Conservation (phyloP, 1,284 basidiomycete species). For the Fomitopsis schrenkii region DNA sequence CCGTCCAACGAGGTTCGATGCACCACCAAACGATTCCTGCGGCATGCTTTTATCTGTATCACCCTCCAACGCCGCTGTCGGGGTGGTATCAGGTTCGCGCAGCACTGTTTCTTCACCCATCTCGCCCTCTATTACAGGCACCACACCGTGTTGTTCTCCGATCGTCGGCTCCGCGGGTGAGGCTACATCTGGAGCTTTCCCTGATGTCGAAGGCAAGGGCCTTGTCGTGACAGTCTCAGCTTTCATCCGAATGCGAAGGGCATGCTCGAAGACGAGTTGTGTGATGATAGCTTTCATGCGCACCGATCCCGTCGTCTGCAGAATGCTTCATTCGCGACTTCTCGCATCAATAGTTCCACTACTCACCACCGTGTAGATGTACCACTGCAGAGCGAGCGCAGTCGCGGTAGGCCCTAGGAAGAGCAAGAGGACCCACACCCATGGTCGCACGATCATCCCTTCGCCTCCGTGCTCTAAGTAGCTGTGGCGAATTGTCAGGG, state of each 20-base stretch:
- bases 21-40: constrained; percentile 17
- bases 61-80: background rate
- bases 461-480: constrained; percentile 41
- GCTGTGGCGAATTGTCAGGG: constrained; percentile 8
- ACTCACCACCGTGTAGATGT: constrained; percentile 24
- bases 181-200: constrained; percentile 23
- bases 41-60: constrained; percentile 5
- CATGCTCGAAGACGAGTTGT: constrained; percentile 54
- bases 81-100: constrained; percentile 12
- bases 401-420: constrained; percentile 51
- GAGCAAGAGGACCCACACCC: constrained; percentile 62
- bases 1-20: constrained; percentile 34
- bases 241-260: constrained; percentile 52
- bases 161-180: constrained; percentile 12
- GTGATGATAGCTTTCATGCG: constrained; percentile 48
- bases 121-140: background rate
- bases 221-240: constrained; percentile 25
- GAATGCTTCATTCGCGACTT: background rate
- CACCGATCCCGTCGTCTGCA: constrained; percentile 32
- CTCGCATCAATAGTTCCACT: too few species aligned
- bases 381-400: constrained; percentile 36
- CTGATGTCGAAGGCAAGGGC: constrained; percentile 15
- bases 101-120: constrained; percentile 13
- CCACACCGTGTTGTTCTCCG: constrained; percentile 10
- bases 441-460: constrained; percentile 35